Percentiles rank a stretch among this genome's conserved stretches.
Evolutionary conservation across 768 basidiomycete genomes (phyloP).

Genomic region (Boletus rubescentipes): DNA sequence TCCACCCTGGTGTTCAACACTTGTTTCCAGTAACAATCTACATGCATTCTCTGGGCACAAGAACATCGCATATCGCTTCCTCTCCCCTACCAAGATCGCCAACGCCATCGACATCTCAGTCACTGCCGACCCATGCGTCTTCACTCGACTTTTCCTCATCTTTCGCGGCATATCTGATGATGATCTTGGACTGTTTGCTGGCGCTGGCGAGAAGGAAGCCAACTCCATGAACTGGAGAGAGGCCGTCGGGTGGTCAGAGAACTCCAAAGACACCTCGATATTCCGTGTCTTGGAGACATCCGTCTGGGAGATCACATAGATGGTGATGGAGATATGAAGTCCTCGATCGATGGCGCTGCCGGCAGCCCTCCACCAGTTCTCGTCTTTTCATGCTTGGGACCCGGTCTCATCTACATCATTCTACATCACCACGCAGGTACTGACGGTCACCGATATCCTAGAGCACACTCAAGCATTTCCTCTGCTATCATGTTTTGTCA

Average conservation of each 20-base stretch:
- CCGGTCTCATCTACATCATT: constrained; percentile 7
- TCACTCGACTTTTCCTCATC: constrained; percentile 84
- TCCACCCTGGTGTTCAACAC: constrained; percentile 1
- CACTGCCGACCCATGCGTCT: constrained; percentile 76
- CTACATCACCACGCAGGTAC: constrained; percentile 5
- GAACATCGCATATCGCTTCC: constrained; percentile 89
- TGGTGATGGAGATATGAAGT: neutral
- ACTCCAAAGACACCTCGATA: constrained; percentile 67
- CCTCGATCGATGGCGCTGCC: constrained; percentile 18
- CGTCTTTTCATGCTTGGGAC: constrained; percentile 10
- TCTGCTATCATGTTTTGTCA: constrained; percentile 20
- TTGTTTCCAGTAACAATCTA: constrained; percentile 62
- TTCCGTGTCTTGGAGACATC: constrained; percentile 83
- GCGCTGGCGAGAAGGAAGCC: constrained; percentile 85
- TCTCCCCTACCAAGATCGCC: constrained; percentile 74
- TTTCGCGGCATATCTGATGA: constrained; percentile 82
- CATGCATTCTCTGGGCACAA: constrained; percentile 71
- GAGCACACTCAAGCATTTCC: constrained; percentile 23
- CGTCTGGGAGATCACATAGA: constrained; percentile 65
- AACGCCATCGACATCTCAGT: constrained; percentile 87
- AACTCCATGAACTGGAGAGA: constrained; percentile 80
- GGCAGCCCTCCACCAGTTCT: constrained; percentile 9
- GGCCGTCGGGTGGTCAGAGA: constrained; percentile 77
- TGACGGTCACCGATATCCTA: constrained; percentile 25
- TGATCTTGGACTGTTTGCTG: constrained; percentile 70